Percentiles rank a stretch among this genome's conserved stretches.
Conservation (phyloP, 768 basidiomycete species). For the Boletales sp. region DNA sequence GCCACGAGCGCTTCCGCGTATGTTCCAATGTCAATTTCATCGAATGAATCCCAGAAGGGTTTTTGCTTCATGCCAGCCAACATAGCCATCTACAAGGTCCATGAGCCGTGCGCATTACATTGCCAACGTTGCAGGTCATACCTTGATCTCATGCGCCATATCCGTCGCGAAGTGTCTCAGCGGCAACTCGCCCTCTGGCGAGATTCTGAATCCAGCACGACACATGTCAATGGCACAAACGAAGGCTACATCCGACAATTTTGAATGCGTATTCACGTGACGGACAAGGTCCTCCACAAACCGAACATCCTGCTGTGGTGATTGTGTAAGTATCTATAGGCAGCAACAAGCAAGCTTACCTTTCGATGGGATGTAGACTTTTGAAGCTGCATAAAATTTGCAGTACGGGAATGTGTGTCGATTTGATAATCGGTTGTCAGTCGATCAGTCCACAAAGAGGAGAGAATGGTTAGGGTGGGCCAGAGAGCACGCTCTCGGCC, state of each 20-base stretch:
- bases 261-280: conserved; percentile 51
- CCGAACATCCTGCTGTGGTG: conserved; percentile 39
- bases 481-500: conserved; percentile 58
- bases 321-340: not conserved
- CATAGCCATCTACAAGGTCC: conserved; percentile 19
- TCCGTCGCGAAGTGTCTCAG: conserved; percentile 66
- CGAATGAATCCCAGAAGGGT: conserved; percentile 69
- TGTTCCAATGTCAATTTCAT: conserved; percentile 73
- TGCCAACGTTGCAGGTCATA: conserved; percentile 29
- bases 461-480: conserved; percentile 75
- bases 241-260: conserved; percentile 62
- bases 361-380: conserved; percentile 31
- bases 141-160: conserved; percentile 79
- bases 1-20: conserved; percentile 72
- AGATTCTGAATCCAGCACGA: conserved; percentile 56
- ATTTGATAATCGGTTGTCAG: conserved; percentile 55
- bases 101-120: not conserved
- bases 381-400: conserved; percentile 27
- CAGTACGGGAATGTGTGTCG: conserved; percentile 30
- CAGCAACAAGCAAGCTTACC: conserved; percentile 7
- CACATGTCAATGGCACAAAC: conserved; percentile 77
- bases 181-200: conserved; percentile 55
- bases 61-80: conserved; percentile 36
- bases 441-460: conserved; percentile 73
- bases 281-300: conserved; percentile 64